Base-by-base conservation (phyloP, 106 monocot species). In the Dactylorhiza incarnata region DNA sequence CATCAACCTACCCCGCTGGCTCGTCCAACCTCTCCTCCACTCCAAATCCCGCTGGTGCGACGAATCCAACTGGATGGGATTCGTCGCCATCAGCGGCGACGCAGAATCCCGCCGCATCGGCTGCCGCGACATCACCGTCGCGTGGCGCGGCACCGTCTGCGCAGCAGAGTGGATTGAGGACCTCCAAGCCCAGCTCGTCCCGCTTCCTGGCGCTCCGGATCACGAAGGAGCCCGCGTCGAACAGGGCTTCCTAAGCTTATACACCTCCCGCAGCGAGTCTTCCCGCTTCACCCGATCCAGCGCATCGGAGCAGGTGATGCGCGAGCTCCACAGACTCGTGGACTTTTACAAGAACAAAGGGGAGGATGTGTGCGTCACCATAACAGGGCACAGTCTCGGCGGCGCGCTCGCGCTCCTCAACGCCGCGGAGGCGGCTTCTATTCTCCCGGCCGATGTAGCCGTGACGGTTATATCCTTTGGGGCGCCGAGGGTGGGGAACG, bases 61-160 rank as follows among this genome's bases (percentile, higher is more conserved):
- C 16, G 89, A 85, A 23, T 93, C 93, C 37, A 87, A 87, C 67
- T 93, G 89, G 89, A 90, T 93, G 85, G 92, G 93, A 3, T 93
- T 78, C 74, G 85, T 93, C 16, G 87, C 87, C 45, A 87, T 93
- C 13, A 84, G 84, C 78, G 79, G 65, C 74, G 86, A 90, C 48
- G 85, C 46, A 20, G 92, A 87, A 52, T 61, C 85, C 3, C 68
- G 71, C 19, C 76, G 82, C 10, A 80, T 88, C 17, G 87, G 90
- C 17, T 74, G 82, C 43, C 83, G 87, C 26, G 86, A 93, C 66
- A 86, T 90, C 23, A 84, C 77, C 45, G 86, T 93, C 65, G 75
- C 93, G 2, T 93, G 90, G 93, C 84, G 90, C 19, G 90, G 93
- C 7, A 93, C 93, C 20, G 78, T 83, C 11, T 58, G 65, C 9